phyloP scores from a whole-genome alignment of 2,329 filamentous ascomycete genomes.

The Eurotiales sp. region DNA sequence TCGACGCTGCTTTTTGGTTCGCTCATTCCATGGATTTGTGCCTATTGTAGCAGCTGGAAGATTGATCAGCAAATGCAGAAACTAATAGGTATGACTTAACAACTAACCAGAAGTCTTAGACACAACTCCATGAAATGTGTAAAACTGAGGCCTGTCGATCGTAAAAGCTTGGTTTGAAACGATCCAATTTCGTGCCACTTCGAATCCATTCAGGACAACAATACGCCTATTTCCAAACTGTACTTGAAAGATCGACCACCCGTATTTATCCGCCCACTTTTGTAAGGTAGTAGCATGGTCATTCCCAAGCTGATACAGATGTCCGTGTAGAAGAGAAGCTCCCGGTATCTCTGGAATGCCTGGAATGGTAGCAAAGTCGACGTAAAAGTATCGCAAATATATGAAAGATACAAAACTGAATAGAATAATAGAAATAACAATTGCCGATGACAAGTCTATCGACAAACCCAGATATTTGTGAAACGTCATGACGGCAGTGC shows the following conservation, averaged over 20 bases:
- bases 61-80: too few relatives aligned
- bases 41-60: conserved; percentile 15
- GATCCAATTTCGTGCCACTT: conserved; percentile 12
- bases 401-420: neutral
- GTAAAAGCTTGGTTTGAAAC: conserved; percentile 15
- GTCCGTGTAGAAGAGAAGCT: conserved; percentile 7
- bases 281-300: conserved; percentile 16
- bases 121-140: conserved; percentile 15
- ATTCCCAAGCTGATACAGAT: conserved; percentile 14
- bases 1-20: conserved; percentile 15
- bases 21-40: conserved; percentile 16
- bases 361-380: conserved; percentile 11
- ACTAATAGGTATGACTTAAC: too few relatives aligned
- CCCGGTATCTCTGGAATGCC: conserved; percentile 15
- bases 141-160: conserved; percentile 14
- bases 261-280: conserved; percentile 10
- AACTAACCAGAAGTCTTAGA: conserved; percentile 11
- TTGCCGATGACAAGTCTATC: neutral
- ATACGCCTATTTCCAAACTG: conserved; percentile 10
- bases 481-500: too few relatives aligned
- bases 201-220: conserved; percentile 13
- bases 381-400: conserved; percentile 7
- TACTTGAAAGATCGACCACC: conserved; percentile 13
- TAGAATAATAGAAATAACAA: neutral
- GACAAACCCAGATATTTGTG: neutral